A percentile compares a stretch with the other conserved stretches of the same genome.
phyloP scores from a whole-genome alignment of 2,329 filamentous ascomycete species.

The Claviceps cyperi region DNA sequence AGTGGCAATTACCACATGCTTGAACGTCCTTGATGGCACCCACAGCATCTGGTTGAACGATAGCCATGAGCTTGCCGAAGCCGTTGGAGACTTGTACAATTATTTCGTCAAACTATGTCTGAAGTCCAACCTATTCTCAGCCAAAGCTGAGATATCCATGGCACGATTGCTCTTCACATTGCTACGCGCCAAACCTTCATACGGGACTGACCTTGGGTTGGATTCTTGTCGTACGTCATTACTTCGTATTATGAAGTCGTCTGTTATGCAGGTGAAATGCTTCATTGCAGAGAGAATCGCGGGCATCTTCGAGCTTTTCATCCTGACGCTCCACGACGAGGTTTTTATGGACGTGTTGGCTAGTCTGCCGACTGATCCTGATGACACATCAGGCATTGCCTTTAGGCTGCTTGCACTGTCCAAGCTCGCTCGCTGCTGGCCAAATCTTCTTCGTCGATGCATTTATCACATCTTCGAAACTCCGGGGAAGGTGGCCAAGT shows the following conservation, averaged over 20 bases:
- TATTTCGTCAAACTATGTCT: slow-evolving; percentile 60
- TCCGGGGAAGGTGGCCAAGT: slow-evolving; percentile 54
- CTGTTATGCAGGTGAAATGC: slow-evolving; percentile 60
- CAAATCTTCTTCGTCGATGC: slow-evolving; percentile 70
- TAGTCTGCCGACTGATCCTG: slow-evolving; percentile 58
- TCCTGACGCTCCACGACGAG: slow-evolving; percentile 69
- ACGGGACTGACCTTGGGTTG: slow-evolving; percentile 43
- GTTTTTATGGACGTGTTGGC: slow-evolving; percentile 75
- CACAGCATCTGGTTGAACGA: slow-evolving; percentile 48
- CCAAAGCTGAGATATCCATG: slow-evolving; percentile 51
- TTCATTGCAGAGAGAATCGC: slow-evolving; percentile 56
- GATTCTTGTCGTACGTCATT: slow-evolving; percentile 54
- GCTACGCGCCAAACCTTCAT: slow-evolving; percentile 51
- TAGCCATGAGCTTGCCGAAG: slow-evolving; percentile 44
- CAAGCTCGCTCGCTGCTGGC: slow-evolving; percentile 67
- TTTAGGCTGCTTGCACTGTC: slow-evolving; percentile 65
- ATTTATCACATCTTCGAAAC: slow-evolving; percentile 93
- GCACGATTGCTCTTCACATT: slow-evolving; percentile 56
- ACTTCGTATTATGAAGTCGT: slow-evolving; percentile 54
- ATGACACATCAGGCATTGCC: slow-evolving; percentile 69
- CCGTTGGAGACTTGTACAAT: slow-evolving; percentile 62
- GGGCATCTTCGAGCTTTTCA: slow-evolving; percentile 63
- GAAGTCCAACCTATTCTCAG: slow-evolving; percentile 53
- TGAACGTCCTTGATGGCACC: slow-evolving; percentile 53
- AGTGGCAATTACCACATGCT: slow-evolving; percentile 49